Base-by-base conservation (phyloP, 2,329 filamentous ascomycete species). In the Decorospora gaudefroyi region DNA sequence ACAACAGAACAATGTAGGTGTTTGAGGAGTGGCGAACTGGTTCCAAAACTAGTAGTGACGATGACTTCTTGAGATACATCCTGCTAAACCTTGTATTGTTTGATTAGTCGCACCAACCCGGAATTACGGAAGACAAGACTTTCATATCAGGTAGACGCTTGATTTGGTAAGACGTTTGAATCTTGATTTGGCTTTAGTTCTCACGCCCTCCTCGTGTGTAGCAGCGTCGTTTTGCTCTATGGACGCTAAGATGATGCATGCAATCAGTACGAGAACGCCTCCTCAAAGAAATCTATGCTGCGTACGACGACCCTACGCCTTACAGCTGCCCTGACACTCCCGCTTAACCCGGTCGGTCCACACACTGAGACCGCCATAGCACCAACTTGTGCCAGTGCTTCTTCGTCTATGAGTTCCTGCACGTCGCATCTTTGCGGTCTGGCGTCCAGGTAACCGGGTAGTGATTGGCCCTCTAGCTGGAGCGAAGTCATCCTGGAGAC, bases 331-430 rank as follows among this genome's bases (percentile, higher is more conserved):
- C 87, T 75, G 16, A 90, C 86, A 68, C 88, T 85, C 56, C 89
- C 87, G 51, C 81, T 85, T 40, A 90, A 75, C 10, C 81, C 78
- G 32, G 85, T 86, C 4, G 84, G 83, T 2, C 87, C 87, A 62
- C 87, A 90, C 2, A 89, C 85, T 7, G 86, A 85, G 22, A 96
- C 89, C 6, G 81, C 86, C 87, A 96, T 92, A 31, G 90, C 88
- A 3, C 91, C 92, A 37, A 87, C 74, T 68, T 92, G 87, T 56
- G 85, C 80, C 56, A 84, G 78, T 1, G 90, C 83, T 72, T 95
- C 90, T 70, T 86, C 85, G 51, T 83, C 78, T 22, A 96, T 74
- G 11, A 96, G 73, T 0, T 85, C 81, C 7, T 82, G 78, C 34
- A 92, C 80, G 61, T 93, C 88, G 7, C 90, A 90, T 50, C 90